Evolutionary conservation across 1,284 basidiomycete genomes (phyloP).

Genomic region (Rhodofomes roseus): DNA sequence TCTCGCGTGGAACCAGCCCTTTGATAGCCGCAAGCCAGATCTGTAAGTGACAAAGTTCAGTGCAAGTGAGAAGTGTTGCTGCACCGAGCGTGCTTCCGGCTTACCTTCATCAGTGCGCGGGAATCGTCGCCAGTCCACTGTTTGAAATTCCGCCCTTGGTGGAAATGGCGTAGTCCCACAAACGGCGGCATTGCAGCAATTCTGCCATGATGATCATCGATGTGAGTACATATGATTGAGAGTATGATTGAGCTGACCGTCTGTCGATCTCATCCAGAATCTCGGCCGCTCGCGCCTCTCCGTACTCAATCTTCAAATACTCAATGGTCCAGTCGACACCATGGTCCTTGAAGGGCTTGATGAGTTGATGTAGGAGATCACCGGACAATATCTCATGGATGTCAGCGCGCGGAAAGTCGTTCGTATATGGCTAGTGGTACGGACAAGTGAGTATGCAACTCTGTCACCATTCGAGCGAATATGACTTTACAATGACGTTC

Average conservation of each 20-base stretch:
- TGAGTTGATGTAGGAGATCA: constrained; percentile 10
- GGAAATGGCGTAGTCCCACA: constrained; percentile 15
- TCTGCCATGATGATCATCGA: neutral
- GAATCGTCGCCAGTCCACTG: constrained; percentile 23
- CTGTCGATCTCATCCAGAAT: constrained; percentile 18
- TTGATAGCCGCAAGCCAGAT: too few relatives aligned
- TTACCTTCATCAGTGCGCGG: constrained; percentile 21
- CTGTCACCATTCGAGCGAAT: too few relatives aligned
- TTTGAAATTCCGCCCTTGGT: constrained; percentile 19
- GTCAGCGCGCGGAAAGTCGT: constrained; percentile 14
- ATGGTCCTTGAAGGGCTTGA: constrained; percentile 10
- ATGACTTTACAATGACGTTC: too few relatives aligned
- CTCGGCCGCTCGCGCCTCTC: neutral
- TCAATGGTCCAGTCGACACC: constrained; percentile 14
- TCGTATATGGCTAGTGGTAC: constrained; percentile 7
- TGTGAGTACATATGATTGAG: neutral
- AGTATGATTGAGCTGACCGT: constrained; percentile 6
- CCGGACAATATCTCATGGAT: constrained; percentile 16
- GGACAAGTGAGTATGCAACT: too few relatives aligned
- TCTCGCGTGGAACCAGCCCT: too few relatives aligned
- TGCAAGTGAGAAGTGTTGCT: too few relatives aligned
- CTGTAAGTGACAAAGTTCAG: too few relatives aligned
- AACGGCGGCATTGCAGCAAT: constrained; percentile 15
- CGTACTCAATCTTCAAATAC: neutral
- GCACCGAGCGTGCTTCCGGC: too few relatives aligned